Conservation (phyloP, 73 alveolate genomes). For the Paramecium bursaria region DNA sequence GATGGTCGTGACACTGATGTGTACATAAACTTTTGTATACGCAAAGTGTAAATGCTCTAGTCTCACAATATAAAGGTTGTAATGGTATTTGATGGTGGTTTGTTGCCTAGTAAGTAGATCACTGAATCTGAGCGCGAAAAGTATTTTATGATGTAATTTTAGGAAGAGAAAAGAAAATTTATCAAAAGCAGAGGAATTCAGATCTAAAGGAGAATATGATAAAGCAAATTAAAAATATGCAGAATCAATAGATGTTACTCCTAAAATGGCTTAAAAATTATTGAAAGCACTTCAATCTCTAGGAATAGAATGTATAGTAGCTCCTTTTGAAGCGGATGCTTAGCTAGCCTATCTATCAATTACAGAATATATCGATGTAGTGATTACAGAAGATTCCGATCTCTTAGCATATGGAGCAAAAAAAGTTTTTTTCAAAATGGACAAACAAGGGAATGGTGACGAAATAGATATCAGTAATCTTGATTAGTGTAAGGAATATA, state of each 20-base stretch:
- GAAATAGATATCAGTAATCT: conserved; percentile 80
- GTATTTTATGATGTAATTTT: conserved; percentile 65
- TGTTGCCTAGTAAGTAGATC: conserved; percentile 88
- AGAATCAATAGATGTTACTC: conserved; percentile 91
- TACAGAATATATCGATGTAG: conserved; percentile 87
- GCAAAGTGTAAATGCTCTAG: conserved; percentile 81
- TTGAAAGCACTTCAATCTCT: conserved; percentile 71
- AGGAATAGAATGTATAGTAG: conserved; percentile 88
- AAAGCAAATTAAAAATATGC: conserved; percentile 80
- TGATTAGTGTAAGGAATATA: conserved; percentile 72
- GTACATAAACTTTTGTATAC: conserved; percentile 82
- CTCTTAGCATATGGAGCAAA: conserved; percentile 95
- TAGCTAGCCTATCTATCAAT: conserved; percentile 91
- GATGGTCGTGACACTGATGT: conserved; percentile 74
- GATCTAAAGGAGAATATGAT: conserved; percentile 78
- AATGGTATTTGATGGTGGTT: conserved; percentile 98
- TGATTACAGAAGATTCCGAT: conserved; percentile 98
- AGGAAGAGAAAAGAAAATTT: conserved; percentile 73
- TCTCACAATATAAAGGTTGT: conserved; percentile 84
- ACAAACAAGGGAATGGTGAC: conserved; percentile 71
- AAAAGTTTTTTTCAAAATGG: conserved; percentile 87
- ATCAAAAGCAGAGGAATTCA: conserved; percentile 46
- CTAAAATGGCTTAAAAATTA: conserved; percentile 87
- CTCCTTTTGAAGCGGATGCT: conserved; percentile 99
- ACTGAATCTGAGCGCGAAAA: conserved; percentile 88